Percentiles rank a stretch among this genome's conserved stretches.
Conservation (phyloP, 1,284 basidiomycete species). For the Ceratorhiza oryzae-sativae region DNA sequence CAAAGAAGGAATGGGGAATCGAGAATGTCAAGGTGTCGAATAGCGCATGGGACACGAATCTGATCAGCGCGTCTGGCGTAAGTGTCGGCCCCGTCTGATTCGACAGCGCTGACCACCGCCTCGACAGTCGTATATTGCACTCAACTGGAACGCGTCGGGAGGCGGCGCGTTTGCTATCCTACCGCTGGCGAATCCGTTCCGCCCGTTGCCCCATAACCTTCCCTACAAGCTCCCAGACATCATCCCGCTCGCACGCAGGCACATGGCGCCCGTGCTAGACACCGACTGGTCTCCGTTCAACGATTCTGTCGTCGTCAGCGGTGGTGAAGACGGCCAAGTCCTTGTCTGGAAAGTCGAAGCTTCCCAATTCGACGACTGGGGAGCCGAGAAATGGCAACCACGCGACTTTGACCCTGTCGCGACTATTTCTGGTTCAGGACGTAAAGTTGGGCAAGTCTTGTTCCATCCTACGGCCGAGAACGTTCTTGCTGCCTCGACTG, state of each 20-base stretch:
- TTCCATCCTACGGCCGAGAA: slow-evolving; percentile 94
- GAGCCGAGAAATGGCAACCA: slow-evolving; percentile 79
- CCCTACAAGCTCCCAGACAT: slow-evolving; percentile 89
- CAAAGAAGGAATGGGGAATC: slow-evolving; percentile 82
- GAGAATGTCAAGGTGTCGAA: slow-evolving; percentile 92
- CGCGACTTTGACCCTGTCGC: slow-evolving; percentile 84
- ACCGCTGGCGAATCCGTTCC: slow-evolving; percentile 81
- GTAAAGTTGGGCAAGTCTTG: slow-evolving; percentile 92
- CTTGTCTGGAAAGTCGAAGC: slow-evolving; percentile 88
- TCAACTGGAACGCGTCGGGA: slow-evolving; percentile 96
- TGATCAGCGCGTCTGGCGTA: slow-evolving; percentile 86
- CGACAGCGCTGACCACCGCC: slow-evolving; percentile 33
- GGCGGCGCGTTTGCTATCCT: slow-evolving; percentile 95
- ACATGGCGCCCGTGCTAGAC: slow-evolving; percentile 84
- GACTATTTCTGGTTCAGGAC: slow-evolving; percentile 73
- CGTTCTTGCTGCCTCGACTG: slow-evolving; percentile 80
- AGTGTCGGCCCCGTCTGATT: slow-evolving; percentile 47
- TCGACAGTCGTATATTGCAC: slow-evolving; percentile 76
- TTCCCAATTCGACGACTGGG: slow-evolving; percentile 83
- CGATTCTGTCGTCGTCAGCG: slow-evolving; percentile 88
- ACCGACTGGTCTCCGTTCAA: slow-evolving; percentile 97
- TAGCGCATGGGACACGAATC: slow-evolving; percentile 96
- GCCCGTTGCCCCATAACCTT: slow-evolving; percentile 60
- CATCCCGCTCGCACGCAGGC: slow-evolving; percentile 88
- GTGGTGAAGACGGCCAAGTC: slow-evolving; percentile 92